Evolutionary conservation across 768 basidiomycete genomes (phyloP).

Genomic region (Boletus edulis): DNA sequence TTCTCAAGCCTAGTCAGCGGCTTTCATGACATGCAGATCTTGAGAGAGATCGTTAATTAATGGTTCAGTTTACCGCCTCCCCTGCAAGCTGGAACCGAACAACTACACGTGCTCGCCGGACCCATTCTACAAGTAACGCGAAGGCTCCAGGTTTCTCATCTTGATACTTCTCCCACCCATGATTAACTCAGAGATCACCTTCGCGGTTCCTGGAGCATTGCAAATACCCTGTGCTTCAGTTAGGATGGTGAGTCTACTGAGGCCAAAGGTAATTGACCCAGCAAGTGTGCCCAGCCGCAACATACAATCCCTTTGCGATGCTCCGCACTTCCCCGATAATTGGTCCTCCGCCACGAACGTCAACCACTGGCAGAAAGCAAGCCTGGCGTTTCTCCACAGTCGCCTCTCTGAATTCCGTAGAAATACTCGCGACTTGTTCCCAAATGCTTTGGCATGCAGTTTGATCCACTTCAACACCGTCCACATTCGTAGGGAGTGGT

Average conservation of each 20-base stretch:
- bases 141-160: slow-evolving; percentile 46
- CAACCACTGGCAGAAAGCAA: slow-evolving; percentile 73
- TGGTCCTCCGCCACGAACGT: slow-evolving; percentile 52
- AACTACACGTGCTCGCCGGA: too few species aligned
- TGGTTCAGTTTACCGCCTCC: too few species aligned
- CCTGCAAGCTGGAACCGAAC: too few species aligned
- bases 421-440: slow-evolving; percentile 59
- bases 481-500: slow-evolving; percentile 65
- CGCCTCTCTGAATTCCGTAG: slow-evolving; percentile 53
- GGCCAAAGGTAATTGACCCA: slow-evolving; percentile 52
- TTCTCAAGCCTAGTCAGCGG: too few species aligned
- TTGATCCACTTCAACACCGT: slow-evolving; percentile 62
- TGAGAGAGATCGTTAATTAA: too few species aligned
- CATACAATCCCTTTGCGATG: slow-evolving; percentile 60
- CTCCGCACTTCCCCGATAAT: slow-evolving; percentile 62
- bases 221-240: slow-evolving; percentile 57
- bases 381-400: slow-evolving; percentile 58
- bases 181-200: slow-evolving; percentile 65
- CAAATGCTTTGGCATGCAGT: slow-evolving; percentile 54
- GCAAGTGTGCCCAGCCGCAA: slow-evolving; percentile 79
- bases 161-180: slow-evolving; percentile 63
- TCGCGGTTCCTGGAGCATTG: slow-evolving; percentile 83
- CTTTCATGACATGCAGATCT: too few species aligned
- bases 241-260: neutral
- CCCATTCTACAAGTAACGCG: slow-evolving; percentile 28